Conservation (phyloP, 495 filamentous ascomycete genomes). For the Penicillium soppii region DNA sequence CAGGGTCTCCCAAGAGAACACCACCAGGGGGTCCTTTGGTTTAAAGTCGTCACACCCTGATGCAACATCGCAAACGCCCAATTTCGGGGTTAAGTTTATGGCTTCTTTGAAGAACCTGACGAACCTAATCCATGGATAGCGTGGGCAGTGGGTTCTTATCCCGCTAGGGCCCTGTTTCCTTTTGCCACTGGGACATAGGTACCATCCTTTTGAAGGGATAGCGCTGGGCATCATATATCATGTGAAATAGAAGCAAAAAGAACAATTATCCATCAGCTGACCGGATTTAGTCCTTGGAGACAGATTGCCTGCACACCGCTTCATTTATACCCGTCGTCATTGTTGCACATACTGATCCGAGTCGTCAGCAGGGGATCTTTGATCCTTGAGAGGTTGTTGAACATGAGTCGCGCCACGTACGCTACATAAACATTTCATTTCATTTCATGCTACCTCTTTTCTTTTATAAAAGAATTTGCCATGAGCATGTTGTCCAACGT, state of each 20-base stretch:
- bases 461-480: conserved; percentile 13
- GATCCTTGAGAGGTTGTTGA: conserved; percentile 5
- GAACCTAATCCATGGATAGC: conserved; percentile 8
- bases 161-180: conserved; percentile 8
- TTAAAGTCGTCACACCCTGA: conserved; percentile 33
- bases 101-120: conserved; percentile 4
- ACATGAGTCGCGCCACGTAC: conserved; percentile 9
- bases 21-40: conserved; percentile 9
- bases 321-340: conserved; percentile 18
- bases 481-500: conserved; percentile 31
- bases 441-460: conserved; percentile 20
- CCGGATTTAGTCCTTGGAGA: conserved; percentile 8
- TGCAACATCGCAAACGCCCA: conserved; percentile 34
- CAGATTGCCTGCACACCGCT: conserved; percentile 13
- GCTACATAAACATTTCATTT: conserved; percentile 23
- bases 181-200: conserved; percentile 13
- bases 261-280: conserved; percentile 19
- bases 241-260: conserved; percentile 19
- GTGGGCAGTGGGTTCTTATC: conserved; percentile 13
- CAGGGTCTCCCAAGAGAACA: conserved; percentile 1
- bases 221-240: conserved; percentile 20
- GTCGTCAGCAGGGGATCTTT: conserved; percentile 24
- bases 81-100: conserved; percentile 17
- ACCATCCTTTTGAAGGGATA: conserved; percentile 1
- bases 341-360: conserved; percentile 26